phyloP scores from a whole-genome alignment of 495 filamentous ascomycete genomes.

The Paragyromitra xinjiangensis region DNA sequence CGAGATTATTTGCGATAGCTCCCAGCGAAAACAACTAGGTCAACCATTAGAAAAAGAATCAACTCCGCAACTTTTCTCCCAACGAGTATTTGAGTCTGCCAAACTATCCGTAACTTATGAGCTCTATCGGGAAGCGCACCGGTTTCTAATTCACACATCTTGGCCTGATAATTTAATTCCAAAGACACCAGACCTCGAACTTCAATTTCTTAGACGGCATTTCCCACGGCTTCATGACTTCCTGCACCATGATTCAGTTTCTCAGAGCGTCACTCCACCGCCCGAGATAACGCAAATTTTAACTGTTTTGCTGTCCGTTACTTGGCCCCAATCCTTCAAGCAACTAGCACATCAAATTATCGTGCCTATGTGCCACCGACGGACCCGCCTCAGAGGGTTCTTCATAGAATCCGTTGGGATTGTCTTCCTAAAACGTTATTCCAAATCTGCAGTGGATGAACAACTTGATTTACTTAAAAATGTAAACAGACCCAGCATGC shows the following conservation, averaged over 20 bases:
- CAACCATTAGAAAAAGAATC: background rate
- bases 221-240: constrained; percentile 4
- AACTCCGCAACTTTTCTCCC: background rate
- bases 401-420: background rate
- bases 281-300: constrained; percentile 2
- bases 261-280: constrained; percentile 2
- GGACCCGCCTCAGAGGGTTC: background rate
- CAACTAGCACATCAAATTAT: constrained; percentile 4
- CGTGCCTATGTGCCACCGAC: background rate
- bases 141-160: constrained; percentile 2
- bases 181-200: background rate
- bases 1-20: constrained; percentile 4
- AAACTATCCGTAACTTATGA: constrained; percentile 3
- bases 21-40: background rate
- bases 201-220: constrained; percentile 1
- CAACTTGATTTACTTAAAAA: constrained; percentile 1
- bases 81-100: background rate
- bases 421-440: background rate
- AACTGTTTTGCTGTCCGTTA: background rate
- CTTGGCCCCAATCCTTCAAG: constrained; percentile 2
- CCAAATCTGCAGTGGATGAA: background rate
- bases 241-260: background rate
- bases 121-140: background rate
- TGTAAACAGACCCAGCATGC: background rate
- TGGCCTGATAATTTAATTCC: constrained; percentile 5